These are phyloP conservation scores for Geotrichum phurueaensis DNA, from an alignment of 1,139 yeast genomes.

Conservation along the genomic window DNA sequence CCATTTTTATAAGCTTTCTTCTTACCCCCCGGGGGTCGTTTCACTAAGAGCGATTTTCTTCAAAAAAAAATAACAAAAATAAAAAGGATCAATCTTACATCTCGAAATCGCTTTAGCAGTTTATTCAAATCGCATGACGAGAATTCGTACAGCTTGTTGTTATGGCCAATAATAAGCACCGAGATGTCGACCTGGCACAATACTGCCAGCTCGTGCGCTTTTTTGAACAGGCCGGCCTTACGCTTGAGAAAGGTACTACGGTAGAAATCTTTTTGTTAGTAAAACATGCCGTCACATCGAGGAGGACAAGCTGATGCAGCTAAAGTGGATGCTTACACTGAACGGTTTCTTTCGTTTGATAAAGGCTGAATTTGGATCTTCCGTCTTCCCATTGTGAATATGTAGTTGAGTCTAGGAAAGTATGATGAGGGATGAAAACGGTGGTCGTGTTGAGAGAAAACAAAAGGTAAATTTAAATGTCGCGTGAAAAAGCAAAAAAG, in stretches of 20 bases:
- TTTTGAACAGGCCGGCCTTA: constrained; percentile 90
- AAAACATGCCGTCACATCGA: neutral
- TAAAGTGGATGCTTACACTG: constrained; percentile 33
- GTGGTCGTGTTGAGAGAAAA: neutral
- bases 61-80: constrained; percentile 11
- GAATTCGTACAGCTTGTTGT: constrained; percentile 75
- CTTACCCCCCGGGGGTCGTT: neutral
- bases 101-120: constrained; percentile 51
- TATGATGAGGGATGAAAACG: neutral
- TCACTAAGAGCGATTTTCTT: neutral
- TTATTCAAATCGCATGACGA: constrained; percentile 65
- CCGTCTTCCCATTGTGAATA: constrained; percentile 77
- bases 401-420: neutral
- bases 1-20: neutral
- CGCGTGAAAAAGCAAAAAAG: neutral
- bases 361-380: constrained; percentile 91
- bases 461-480: neutral
- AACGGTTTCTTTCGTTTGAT: constrained; percentile 77
- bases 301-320: neutral
- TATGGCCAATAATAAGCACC: constrained; percentile 80
- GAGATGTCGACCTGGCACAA: constrained; percentile 91
- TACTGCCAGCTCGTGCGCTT: constrained; percentile 91
- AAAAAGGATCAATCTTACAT: constrained; percentile 24
- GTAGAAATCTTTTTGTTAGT: constrained; percentile 6
- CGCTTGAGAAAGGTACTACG: constrained; percentile 76